A percentile compares a stretch with the other conserved stretches of the same genome.
Evolutionary conservation across 306 rosid species (phyloP).

Genomic region (Gillenia trifoliata): DNA sequence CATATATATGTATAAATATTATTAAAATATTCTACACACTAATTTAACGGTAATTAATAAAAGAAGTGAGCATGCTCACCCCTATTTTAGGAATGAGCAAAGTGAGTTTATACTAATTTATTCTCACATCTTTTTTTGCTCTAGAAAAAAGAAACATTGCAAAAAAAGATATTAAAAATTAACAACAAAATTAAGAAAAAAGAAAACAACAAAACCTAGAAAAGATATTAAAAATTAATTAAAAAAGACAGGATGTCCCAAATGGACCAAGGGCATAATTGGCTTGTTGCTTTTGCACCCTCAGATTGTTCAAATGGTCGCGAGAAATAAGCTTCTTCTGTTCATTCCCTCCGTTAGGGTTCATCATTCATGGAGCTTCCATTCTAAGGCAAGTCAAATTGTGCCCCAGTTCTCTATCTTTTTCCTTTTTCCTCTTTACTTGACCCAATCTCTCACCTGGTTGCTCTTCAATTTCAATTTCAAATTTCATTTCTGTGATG

Average conservation of each 20-base stretch:
- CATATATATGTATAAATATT: too few species aligned
- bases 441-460: conserved; percentile 3
- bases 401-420: background rate
- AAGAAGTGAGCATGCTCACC: too few species aligned
- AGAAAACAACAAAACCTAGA: too few species aligned
- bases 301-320: background rate
- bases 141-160: too few species aligned
- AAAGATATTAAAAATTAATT: background rate
- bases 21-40: too few species aligned
- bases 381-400: conserved; percentile 3
- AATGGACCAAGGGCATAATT: background rate
- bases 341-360: conserved; percentile 22
- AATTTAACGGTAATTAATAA: too few species aligned
- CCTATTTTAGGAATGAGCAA: too few species aligned
- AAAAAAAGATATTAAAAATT: too few species aligned
- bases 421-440: background rate
- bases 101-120: too few species aligned
- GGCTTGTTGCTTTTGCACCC: background rate
- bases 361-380: background rate
- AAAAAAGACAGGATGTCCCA: background rate
- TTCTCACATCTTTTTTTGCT: too few species aligned
- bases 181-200: too few species aligned
- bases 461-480: conserved; percentile 16
- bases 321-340: conserved; percentile 20
- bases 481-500: background rate